Conservation (phyloP, 78 protist species). For the Diacronema lutheri region DNA sequence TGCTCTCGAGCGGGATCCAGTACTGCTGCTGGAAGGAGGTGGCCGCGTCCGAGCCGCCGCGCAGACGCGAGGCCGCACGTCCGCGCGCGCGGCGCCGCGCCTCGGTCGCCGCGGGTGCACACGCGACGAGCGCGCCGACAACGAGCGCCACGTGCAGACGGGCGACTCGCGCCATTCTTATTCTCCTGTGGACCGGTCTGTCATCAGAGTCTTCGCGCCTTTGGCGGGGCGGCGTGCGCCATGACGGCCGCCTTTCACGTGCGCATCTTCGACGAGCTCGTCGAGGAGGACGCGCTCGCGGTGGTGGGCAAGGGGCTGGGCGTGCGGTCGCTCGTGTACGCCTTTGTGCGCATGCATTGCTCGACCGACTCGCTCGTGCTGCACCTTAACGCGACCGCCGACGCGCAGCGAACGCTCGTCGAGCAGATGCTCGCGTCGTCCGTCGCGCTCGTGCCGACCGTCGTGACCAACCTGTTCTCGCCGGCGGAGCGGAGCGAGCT, state of each 20-base stretch:
- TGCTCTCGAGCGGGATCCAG: too few relatives aligned
- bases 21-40: too few relatives aligned
- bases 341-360: background rate
- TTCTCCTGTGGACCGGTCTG: too few relatives aligned
- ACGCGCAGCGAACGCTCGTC: background rate
- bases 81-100: too few relatives aligned
- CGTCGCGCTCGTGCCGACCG: conserved; percentile 1
- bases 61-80: too few relatives aligned
- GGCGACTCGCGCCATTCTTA: too few relatives aligned
- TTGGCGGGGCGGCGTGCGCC: too few relatives aligned
- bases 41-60: too few relatives aligned
- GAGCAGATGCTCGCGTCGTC: background rate
- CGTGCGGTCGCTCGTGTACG: background rate
- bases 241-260: background rate
- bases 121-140: too few relatives aligned
- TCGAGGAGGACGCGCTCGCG: conserved; percentile 19
- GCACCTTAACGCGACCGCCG: background rate
- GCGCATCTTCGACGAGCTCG: background rate
- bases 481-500: conserved; percentile 16
- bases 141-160: too few relatives aligned
- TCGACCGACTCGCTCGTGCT: background rate
- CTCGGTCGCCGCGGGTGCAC: too few relatives aligned
- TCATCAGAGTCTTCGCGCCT: too few relatives aligned
- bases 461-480: conserved; percentile 15
- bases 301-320: conserved; percentile 40